Evolutionary conservation across 352 stramenopile species (phyloP), one percentile per base, ranked within the genome.

Genomic region (Phytopythium aichiense): DNA sequence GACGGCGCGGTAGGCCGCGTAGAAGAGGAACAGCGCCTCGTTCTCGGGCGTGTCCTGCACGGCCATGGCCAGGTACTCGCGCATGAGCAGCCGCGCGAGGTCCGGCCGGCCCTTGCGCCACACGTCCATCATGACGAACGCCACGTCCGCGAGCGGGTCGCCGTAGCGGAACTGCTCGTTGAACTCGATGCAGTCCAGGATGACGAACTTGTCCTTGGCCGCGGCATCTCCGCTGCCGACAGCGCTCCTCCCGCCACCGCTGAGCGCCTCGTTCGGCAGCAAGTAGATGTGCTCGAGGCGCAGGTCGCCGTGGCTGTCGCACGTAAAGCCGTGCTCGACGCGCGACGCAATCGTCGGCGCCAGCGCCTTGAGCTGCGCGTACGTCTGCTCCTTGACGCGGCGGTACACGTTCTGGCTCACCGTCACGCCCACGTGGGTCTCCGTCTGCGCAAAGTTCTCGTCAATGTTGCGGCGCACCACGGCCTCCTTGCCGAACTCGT

Each of bases 101-200:
- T 89, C 81, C 0, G 75, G 72, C 6, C 77, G 67, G 1, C 81
- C 81, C 46, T 86, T 81, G 42, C 69, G 72, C 72, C 74, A 89
- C 50, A 91, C 73, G 43, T 89, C 77, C 81, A 89, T 91, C 57
- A 73, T 67, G 49, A 89, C 64, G 62, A 91, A 91, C 48, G 81
- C 81, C 18, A 77, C 73, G 61, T 91, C 81, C 20, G 79, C 77
- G 5, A 91, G 58, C 46, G 79, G 77, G 54, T 91, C 81, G 40
- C 77, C 76, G 56, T 78, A 91, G 1, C 81, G 77, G 67, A 91
- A 89, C 58, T 88, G 77, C 71, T 91, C 81, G 56, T 91, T 91
- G 64, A 91, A 89, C 63, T 91, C 81, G 58, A 91, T 89, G 66
- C 81, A 89, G 49, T 91, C 81, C 54, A 91, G 64, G 54, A 89